Evolutionary conservation across 441 rosid species (phyloP).

Genomic region (Omphalea diandra): DNA sequence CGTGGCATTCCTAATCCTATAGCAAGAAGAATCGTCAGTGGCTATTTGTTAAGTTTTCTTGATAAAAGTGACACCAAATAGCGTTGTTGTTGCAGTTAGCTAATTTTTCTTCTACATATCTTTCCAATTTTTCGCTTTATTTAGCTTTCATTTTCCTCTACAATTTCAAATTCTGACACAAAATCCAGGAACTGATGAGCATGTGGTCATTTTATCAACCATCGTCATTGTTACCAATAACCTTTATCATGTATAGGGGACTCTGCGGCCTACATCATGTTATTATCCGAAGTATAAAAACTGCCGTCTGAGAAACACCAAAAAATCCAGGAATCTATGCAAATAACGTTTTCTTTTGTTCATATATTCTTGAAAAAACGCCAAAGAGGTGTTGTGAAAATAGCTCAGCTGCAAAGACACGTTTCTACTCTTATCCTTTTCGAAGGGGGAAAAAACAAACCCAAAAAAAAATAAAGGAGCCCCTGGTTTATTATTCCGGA

Average conservation of each 20-base stretch:
- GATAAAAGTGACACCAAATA: slow-evolving; percentile 44
- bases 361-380: not conserved
- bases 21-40: slow-evolving; percentile 84
- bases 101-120: too few species aligned
- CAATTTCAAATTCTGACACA: not conserved
- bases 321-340: too few species aligned
- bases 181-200: not conserved
- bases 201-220: not conserved
- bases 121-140: too few species aligned
- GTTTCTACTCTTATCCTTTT: not conserved
- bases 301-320: not conserved
- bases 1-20: slow-evolving; percentile 83
- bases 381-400: not conserved
- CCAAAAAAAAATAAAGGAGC: not conserved
- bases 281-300: not conserved
- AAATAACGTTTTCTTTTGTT: not conserved
- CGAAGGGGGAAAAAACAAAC: not conserved
- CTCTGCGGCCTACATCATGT: not conserved
- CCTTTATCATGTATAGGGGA: too few species aligned
- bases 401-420: not conserved
- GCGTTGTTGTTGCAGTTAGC: too few species aligned
- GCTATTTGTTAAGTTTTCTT: slow-evolving; percentile 78
- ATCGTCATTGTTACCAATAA: not conserved
- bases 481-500: slow-evolving; percentile 8
- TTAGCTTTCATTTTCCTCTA: too few species aligned